These are phyloP conservation scores for Dimargaris cristalligena DNA, from an alignment of 192 early-diverging fungal species.

Conservation along the genomic window DNA sequence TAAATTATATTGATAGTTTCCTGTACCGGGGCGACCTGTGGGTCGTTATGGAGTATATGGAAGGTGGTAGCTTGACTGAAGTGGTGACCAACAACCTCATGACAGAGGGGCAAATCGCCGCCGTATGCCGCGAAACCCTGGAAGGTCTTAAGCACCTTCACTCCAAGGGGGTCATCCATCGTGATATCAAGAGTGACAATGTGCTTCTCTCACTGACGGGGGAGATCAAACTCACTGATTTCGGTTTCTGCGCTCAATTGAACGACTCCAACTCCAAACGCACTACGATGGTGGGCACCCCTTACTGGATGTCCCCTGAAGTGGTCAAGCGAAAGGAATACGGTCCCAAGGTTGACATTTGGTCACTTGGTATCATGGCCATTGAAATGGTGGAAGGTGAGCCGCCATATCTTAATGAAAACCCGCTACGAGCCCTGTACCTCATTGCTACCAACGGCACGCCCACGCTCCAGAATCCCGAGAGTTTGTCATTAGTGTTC, in stretches of 20 bases:
- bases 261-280: constrained; percentile 63
- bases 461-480: constrained; percentile 76
- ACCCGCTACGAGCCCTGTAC: constrained; percentile 78
- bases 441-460: constrained; percentile 94
- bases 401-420: constrained; percentile 90
- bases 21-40: constrained; percentile 71
- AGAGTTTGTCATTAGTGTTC: constrained; percentile 56
- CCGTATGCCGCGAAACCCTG: constrained; percentile 72
- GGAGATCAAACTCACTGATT: constrained; percentile 77
- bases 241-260: constrained; percentile 81
- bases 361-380: constrained; percentile 96
- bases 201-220: constrained; percentile 57
- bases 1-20: constrained; percentile 81
- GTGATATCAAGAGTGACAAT: constrained; percentile 77
- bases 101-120: constrained; percentile 83
- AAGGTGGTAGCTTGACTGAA: constrained; percentile 85
- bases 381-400: constrained; percentile 98
- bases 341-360: constrained; percentile 84
- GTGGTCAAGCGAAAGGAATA: constrained; percentile 87
- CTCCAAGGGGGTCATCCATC: constrained; percentile 58
- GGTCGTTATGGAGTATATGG: constrained; percentile 97
- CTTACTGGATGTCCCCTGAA: constrained; percentile 98
- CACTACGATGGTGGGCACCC: constrained; percentile 71
- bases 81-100: constrained; percentile 79
- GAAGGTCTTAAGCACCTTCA: constrained; percentile 61